Base-by-base conservation (phyloP, 192 early-diverging fungal genomes). In the Podila epigama region DNA sequence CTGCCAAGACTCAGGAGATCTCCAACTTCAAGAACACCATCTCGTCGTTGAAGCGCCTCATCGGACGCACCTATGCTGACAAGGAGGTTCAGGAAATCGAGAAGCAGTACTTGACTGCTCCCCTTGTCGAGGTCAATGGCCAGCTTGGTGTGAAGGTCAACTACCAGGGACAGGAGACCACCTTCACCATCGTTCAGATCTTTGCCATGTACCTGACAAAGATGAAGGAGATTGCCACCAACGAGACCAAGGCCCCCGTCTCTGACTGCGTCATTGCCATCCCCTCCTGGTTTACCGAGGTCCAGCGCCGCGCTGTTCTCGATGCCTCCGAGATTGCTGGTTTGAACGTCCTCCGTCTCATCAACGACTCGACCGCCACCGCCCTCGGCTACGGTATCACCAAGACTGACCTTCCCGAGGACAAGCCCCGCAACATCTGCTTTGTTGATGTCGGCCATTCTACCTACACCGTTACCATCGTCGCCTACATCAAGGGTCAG, bases 361-460 rank as follows among this genome's bases (percentile, higher is more conserved):
- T 99, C 66, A 97, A 98, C 86, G 97, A 99, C 69, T 90, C 86
- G 67, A 96, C 96, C 20, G 96, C 96, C n/a, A 83, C 90, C 42
- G 96, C 97, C 27, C 91, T 99, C 63, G 97, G 94, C 53, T 99
- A 99, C 75, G 97, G 97, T 82, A 98, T 99, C 83, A 99, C 97
- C 70, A 97, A 97, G 87, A 88, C 87, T 29, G 97, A 99, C 80
- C 87, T 99, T 58, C 97, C 97, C 67, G 96, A 99, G 86, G 95
- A 96, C 52, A 91, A 92, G 75, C 90, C 96, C 60, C 91, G 92
- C 57, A 93, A 91, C 69, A 93, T 99, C 41, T 92, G 92, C 60
- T 94, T 99, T 82, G 93, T 96, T 51, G 96, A 99, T 82, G 86
- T 98, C 44, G 97, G 97, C 55, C 92, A 97, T 88, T 94, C 95